Evolutionary conservation across 257 asterid genomes (phyloP), one percentile per base, ranked within the genome.

Genomic region (Catharanthus roseus): DNA sequence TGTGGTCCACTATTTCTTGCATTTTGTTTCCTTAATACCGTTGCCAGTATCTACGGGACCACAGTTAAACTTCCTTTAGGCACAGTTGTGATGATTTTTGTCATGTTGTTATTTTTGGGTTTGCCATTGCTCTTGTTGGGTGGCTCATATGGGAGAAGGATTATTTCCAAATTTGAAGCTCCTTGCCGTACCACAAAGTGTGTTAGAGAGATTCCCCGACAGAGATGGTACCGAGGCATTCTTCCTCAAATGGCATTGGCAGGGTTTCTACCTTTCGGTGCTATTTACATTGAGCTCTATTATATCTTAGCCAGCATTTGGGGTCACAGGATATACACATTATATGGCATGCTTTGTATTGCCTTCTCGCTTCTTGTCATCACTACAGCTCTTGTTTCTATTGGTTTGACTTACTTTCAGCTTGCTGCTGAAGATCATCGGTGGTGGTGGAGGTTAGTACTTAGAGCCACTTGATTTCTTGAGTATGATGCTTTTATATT

Each of bases 371-470:
- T 77, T 12, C 55, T 72, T 23, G 16, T 77, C 56, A 73, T 54
- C 15, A 57, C 50, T 15, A 77, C 81, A 10, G 68, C 78, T 10
- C 71, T 80, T 33, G 55, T 76, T 26, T 50, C 84, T 8, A 51
- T 80, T 39, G 81, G 72, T 21, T 31, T 74, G 36, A 80, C 81
- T 21, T 80, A 80, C 45, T 63, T 76, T 45, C 84, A 76, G 29
- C 78, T 80, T 39, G 81, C 84, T 16, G 68, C 84, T 5, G 84
- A 80, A 65, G 84, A 80, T 76, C 81, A 80, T 72, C 67, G 41
- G 57, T 80, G 84, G 84, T 80, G 84, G 84, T 80, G 81, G 84
- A 80, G 84, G 84, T 79, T 3, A 28, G 68, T 63, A n/a, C 18
- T 29, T 76, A 23, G 51, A 47, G n/a, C 28, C 12, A 34, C 47